Evolutionary conservation across 306 rosid species (phyloP).

Genomic region (Trifolium repens): DNA sequence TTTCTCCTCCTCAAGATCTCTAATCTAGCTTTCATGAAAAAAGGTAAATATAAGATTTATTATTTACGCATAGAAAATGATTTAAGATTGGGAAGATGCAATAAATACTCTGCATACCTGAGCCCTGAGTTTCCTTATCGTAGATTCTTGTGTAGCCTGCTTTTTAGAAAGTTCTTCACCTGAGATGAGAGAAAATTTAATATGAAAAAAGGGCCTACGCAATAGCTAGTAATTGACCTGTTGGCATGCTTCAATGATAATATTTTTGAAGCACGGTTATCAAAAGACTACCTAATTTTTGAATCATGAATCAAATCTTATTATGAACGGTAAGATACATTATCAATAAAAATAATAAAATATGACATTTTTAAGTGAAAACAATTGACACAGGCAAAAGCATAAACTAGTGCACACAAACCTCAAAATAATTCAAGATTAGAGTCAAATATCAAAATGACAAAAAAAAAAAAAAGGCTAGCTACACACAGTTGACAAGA

Average conservation of each 20-base stretch:
- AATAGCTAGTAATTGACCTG: constrained; percentile 22
- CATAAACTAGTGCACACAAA: not conserved
- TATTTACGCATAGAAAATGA: constrained; percentile 33
- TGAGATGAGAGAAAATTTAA: constrained; percentile 48
- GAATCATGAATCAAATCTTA: not conserved
- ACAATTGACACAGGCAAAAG: not conserved
- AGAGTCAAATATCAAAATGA: not conserved
- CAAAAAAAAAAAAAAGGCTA: not conserved
- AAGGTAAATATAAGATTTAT: constrained; percentile 38
- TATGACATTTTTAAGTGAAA: not conserved
- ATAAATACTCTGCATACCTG: constrained; percentile 64
- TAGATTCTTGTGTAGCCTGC: constrained; percentile 96
- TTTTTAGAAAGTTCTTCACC: constrained; percentile 99
- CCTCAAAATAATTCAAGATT: constrained; percentile 1
- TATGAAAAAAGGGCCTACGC: constrained; percentile 27
- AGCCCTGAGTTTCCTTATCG: constrained; percentile 88
- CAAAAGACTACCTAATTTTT: not conserved
- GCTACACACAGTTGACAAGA: not conserved
- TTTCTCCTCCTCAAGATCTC: constrained; percentile 99
- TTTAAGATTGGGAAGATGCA: constrained; percentile 37
- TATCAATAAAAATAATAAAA: not conserved
- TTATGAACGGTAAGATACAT: not conserved
- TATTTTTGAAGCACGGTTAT: not conserved
- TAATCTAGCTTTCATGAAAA: constrained; percentile 82
- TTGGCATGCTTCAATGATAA: constrained; percentile 27